Evolutionary conservation across 805 yeast species (phyloP).

Genomic region (Cyberlindnera nakhonratchasimensis): DNA sequence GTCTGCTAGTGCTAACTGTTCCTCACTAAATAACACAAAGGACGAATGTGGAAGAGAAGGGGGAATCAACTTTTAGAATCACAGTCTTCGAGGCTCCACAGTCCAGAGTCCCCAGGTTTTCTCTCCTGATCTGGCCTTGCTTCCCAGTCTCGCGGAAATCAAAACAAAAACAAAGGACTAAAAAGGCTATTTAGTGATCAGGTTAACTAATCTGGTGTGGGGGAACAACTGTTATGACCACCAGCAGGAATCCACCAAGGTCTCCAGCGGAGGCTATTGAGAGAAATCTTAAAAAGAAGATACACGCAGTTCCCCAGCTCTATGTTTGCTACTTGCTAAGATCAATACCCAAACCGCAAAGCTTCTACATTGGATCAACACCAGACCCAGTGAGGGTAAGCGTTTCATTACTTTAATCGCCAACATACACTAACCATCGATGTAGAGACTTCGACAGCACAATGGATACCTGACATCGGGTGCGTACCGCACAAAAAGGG

Average conservation of each 20-base stretch:
- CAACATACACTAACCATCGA: slow-evolving; percentile 20
- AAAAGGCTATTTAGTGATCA: neutral
- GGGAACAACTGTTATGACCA: no score
- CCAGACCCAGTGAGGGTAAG: slow-evolving; percentile 60
- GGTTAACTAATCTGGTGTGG: neutral
- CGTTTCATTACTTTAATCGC: neutral
- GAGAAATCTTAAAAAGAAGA: neutral
- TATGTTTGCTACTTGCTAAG: slow-evolving; percentile 72
- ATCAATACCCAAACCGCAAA: slow-evolving; percentile 51
- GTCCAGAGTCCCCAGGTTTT: no score
- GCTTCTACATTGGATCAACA: slow-evolving; percentile 79
- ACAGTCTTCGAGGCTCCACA: no score
- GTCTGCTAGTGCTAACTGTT: no score
- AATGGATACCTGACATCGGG: slow-evolving; percentile 72
- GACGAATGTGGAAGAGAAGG: no score
- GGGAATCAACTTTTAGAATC: no score
- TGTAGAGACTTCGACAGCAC: slow-evolving; percentile 63
- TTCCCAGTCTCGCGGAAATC: neutral
- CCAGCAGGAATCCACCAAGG: no score
- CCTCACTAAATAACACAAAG: no score
- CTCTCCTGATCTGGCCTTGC: no score
- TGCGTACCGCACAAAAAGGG: slow-evolving; percentile 60
- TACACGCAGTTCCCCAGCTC: slow-evolving; percentile 36
- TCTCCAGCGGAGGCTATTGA: no score
- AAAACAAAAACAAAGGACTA: neutral